phyloP scores from a whole-genome alignment of 768 basidiomycete species.

The Coprinopsis marcescibilis region DNA sequence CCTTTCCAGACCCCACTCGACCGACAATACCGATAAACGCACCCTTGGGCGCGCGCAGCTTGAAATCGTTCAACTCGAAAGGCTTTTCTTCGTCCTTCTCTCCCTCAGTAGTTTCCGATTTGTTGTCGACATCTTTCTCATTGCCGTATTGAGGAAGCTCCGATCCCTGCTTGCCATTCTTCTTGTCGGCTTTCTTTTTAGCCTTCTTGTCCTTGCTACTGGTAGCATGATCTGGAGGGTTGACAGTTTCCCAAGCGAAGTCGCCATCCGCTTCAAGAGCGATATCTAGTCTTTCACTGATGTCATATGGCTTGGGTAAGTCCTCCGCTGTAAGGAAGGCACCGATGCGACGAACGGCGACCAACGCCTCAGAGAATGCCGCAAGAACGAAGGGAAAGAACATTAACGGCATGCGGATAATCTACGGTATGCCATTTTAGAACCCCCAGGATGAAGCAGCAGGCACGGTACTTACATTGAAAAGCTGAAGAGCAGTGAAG shows the following conservation, averaged over 20 bases:
- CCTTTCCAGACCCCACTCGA: slow-evolving; percentile 69
- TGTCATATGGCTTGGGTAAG: slow-evolving; percentile 36
- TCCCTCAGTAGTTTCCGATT: too few species aligned
- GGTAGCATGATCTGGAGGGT: too few species aligned
- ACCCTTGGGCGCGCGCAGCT: slow-evolving; percentile 43
- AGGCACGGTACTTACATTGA: slow-evolving; percentile 37
- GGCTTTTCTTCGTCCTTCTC: slow-evolving; percentile 34
- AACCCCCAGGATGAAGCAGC: not conserved
- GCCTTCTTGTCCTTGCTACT: too few species aligned
- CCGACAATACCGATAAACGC: slow-evolving; percentile 69
- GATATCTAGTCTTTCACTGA: slow-evolving; percentile 29
- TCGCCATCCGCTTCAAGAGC: slow-evolving; percentile 46
- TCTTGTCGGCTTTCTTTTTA: slow-evolving; percentile 16
- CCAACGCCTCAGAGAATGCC: slow-evolving; percentile 39
- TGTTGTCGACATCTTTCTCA: not conserved
- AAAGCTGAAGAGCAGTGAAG: slow-evolving; percentile 52
- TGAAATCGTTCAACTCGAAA: slow-evolving; percentile 43
- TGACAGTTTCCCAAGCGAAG: slow-evolving; percentile 45
- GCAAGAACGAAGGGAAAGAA: slow-evolving; percentile 51
- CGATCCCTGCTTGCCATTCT: not conserved
- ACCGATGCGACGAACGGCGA: slow-evolving; percentile 44
- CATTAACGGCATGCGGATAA: slow-evolving; percentile 54
- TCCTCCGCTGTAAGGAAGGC: slow-evolving; percentile 52
- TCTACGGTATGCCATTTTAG: slow-evolving; percentile 32
- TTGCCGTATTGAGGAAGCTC: not conserved